These are phyloP conservation scores for Candida alai DNA, from an alignment of 805 yeast genomes.

Conservation along the genomic window DNA sequence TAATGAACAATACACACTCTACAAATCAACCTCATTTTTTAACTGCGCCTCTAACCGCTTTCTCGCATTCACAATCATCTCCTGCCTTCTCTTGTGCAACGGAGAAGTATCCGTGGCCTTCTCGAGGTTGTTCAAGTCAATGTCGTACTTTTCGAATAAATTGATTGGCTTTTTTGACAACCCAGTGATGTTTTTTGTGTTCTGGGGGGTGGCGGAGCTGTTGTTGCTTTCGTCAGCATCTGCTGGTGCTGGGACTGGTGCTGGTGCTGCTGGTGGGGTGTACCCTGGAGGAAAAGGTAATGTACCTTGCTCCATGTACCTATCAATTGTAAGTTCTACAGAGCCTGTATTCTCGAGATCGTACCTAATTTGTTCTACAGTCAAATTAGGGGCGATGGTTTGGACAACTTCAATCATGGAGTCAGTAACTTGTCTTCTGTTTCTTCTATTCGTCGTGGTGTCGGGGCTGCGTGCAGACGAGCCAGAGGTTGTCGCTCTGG, in stretches of 20 bases:
- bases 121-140: slow-evolving; percentile 23
- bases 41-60: slow-evolving; percentile 44
- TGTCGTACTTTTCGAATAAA: slow-evolving; percentile 41
- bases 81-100: slow-evolving; percentile 29
- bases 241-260: slow-evolving; percentile 17
- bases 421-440: slow-evolving; percentile 49
- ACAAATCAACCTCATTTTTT: slow-evolving; percentile 20
- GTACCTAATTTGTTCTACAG: slow-evolving; percentile 64
- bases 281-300: slow-evolving; percentile 54
- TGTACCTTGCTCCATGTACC: slow-evolving; percentile 56
- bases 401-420: slow-evolving; percentile 85
- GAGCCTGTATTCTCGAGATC: slow-evolving; percentile 77
- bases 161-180: slow-evolving; percentile 8
- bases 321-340: slow-evolving; percentile 76
- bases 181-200: no score
- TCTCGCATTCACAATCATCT: slow-evolving; percentile 41
- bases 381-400: slow-evolving; percentile 71
- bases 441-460: slow-evolving; percentile 8
- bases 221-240: slow-evolving; percentile 7
- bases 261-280: slow-evolving; percentile 14
- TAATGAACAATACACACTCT: slow-evolving; percentile 4
- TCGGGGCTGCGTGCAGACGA: background rate
- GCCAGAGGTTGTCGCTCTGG: slow-evolving; percentile 4
- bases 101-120: slow-evolving; percentile 8
- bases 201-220: slow-evolving; percentile 1